phyloP scores from a whole-genome alignment of 345 rosid species.

The Euphorbia pulcherrima region DNA sequence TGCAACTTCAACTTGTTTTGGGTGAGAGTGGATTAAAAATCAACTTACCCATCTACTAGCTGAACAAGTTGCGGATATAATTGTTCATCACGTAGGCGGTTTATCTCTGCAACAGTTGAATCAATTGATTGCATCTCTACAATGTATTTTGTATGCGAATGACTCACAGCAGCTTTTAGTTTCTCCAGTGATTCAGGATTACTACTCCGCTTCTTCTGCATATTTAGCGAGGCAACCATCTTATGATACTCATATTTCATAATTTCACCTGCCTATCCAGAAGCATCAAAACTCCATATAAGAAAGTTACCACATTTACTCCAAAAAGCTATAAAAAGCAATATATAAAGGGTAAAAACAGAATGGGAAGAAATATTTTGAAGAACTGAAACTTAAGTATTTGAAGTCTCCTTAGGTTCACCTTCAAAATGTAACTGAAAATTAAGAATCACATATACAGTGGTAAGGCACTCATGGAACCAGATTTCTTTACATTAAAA shows the following conservation, averaged over 20 bases:
- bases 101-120: constrained; percentile 89
- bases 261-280: constrained; percentile 74
- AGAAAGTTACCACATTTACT: background rate
- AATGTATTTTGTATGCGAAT: constrained; percentile 89
- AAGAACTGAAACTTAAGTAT: background rate
- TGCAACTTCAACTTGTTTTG: background rate
- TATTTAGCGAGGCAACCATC: constrained; percentile 66
- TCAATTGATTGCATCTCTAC: constrained; percentile 99
- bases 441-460: background rate
- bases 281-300: constrained; percentile 22
- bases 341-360: too few species aligned
- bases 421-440: background rate
- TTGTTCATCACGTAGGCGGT: constrained; percentile 83
- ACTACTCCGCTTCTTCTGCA: constrained; percentile 64
- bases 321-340: background rate
- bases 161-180: constrained; percentile 82
- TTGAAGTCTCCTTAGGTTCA: background rate
- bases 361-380: background rate
- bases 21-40: background rate
- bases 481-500: background rate
- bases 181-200: constrained; percentile 80
- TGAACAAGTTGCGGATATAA: constrained; percentile 72
- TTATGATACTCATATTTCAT: constrained; percentile 88
- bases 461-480: background rate
- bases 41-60: constrained; percentile 84